phyloP scores from a whole-genome alignment of 768 basidiomycete species.

The Boletus rubescentipes region DNA sequence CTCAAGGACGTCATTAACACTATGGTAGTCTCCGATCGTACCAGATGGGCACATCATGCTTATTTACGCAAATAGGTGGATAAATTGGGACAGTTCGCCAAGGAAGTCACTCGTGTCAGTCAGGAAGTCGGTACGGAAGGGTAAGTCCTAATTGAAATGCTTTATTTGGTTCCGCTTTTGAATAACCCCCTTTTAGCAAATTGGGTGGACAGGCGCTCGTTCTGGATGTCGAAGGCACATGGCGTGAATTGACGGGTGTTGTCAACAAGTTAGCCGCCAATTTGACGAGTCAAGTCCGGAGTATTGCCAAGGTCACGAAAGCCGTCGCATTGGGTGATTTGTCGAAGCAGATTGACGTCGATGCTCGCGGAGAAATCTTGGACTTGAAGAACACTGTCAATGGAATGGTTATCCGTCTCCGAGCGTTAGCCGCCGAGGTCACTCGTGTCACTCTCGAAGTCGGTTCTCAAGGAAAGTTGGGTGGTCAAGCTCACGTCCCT shows the following conservation, averaged over 20 bases:
- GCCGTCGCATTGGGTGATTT: slow-evolving; percentile 87
- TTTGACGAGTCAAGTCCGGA: slow-evolving; percentile 59
- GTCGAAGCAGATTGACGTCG: slow-evolving; percentile 89
- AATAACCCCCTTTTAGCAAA: slow-evolving; percentile 43
- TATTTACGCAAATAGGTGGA: slow-evolving; percentile 45
- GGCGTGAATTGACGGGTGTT: slow-evolving; percentile 79
- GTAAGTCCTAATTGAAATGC: slow-evolving; percentile 33
- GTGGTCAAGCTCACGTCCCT: slow-evolving; percentile 84
- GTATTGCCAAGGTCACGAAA: slow-evolving; percentile 62
- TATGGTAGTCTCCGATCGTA: slow-evolving; percentile 41
- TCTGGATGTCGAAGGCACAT: slow-evolving; percentile 87
- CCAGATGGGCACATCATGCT: slow-evolving; percentile 8
- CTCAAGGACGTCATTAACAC: slow-evolving; percentile 77
- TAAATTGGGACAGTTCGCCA: slow-evolving; percentile 82
- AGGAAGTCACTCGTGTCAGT: slow-evolving; percentile 83
- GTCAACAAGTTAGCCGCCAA: slow-evolving; percentile 83
- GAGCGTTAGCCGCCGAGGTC: slow-evolving; percentile 77
- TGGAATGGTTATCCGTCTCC: slow-evolving; percentile 48
- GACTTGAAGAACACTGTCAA: slow-evolving; percentile 69
- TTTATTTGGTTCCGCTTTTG: slow-evolving; percentile 16
- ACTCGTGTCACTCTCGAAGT: slow-evolving; percentile 84
- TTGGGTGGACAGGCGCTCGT: slow-evolving; percentile 86
- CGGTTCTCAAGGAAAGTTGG: slow-evolving; percentile 85
- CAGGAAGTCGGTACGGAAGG: slow-evolving; percentile 85
- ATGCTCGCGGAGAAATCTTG: slow-evolving; percentile 85